These are phyloP conservation scores for Curvularia verruculosa DNA, from an alignment of 2,329 filamentous ascomycete species.

Conservation along the genomic window DNA sequence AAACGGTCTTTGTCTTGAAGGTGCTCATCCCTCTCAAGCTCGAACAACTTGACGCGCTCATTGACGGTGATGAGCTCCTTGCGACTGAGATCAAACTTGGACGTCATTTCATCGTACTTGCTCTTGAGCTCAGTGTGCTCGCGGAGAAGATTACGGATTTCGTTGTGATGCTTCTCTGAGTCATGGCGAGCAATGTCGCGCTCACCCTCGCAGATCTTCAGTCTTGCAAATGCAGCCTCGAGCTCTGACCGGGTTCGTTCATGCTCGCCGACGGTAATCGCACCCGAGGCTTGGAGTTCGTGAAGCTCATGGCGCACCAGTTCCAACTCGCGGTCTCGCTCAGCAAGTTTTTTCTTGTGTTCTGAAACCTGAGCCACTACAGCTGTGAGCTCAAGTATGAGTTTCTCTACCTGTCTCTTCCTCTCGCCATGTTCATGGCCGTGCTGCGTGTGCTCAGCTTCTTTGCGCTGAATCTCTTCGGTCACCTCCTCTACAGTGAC, in stretches of 20 bases:
- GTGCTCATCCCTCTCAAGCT: slow-evolving; percentile 31
- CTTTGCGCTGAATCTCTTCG: slow-evolving; percentile 32
- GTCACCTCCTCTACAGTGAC: slow-evolving; percentile 29
- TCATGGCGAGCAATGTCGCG: slow-evolving; percentile 29
- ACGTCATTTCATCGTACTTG: slow-evolving; percentile 24
- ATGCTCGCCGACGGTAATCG: slow-evolving; percentile 18
- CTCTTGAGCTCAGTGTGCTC: slow-evolving; percentile 37
- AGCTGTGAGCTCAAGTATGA: slow-evolving; percentile 31
- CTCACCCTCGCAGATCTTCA: slow-evolving; percentile 28
- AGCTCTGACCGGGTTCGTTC: slow-evolving; percentile 29
- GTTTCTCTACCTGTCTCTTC: slow-evolving; percentile 31
- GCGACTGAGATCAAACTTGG: slow-evolving; percentile 29
- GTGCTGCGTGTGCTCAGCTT: slow-evolving; percentile 30
- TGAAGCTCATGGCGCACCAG: slow-evolving; percentile 23
- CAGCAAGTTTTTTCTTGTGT: slow-evolving; percentile 32
- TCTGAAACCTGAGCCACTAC: slow-evolving; percentile 27
- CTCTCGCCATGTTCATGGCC: slow-evolving; percentile 29
- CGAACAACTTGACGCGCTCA: slow-evolving; percentile 32
- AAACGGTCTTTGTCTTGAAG: slow-evolving; percentile 34
- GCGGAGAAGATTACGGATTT: slow-evolving; percentile 27
- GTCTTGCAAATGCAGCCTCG: slow-evolving; percentile 21
- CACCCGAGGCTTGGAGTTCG: slow-evolving; percentile 19
- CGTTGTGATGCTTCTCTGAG: slow-evolving; percentile 29
- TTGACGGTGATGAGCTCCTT: slow-evolving; percentile 29
- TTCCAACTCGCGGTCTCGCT: slow-evolving; percentile 29